Evolutionary conservation across 2,329 filamentous ascomycete species (phyloP).

Genomic region (Fusarium austroafricanum): DNA sequence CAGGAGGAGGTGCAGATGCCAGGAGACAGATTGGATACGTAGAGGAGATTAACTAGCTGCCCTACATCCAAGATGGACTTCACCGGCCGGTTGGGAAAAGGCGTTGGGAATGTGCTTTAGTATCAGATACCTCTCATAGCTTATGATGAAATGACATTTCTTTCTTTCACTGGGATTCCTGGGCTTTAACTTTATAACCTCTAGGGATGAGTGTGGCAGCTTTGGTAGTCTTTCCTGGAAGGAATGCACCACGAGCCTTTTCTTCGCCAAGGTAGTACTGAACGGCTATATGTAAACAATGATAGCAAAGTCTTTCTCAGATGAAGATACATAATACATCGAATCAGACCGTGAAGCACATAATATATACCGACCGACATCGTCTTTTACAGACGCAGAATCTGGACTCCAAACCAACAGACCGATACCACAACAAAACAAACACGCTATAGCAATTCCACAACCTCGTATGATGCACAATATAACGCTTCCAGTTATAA

Average conservation of each 20-base stretch:
- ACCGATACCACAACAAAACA: background rate
- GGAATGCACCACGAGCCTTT: no score
- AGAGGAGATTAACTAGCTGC: constrained; percentile 60
- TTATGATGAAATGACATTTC: background rate
- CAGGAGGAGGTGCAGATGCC: constrained; percentile 43
- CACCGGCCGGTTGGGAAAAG: constrained; percentile 12
- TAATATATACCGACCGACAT: background rate
- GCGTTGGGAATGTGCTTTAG: constrained; percentile 22
- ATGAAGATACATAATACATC: no score
- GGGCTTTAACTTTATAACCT: no score
- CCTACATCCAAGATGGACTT: background rate
- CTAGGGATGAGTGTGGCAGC: no score
- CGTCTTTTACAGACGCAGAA: background rate
- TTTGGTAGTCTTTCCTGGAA: no score
- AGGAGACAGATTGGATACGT: constrained; percentile 68
- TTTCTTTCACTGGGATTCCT: background rate
- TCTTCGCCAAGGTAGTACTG: no score
- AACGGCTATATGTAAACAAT: no score
- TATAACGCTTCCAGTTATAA: background rate
- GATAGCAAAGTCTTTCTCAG: no score
- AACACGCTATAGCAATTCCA: constrained; percentile 11
- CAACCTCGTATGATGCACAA: background rate
- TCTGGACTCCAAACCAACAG: background rate
- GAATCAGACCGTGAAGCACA: no score
- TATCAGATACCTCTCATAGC: constrained; percentile 15